phyloP scores from a whole-genome alignment of 805 yeast genomes.

The Barnettozyma siamensis region DNA sequence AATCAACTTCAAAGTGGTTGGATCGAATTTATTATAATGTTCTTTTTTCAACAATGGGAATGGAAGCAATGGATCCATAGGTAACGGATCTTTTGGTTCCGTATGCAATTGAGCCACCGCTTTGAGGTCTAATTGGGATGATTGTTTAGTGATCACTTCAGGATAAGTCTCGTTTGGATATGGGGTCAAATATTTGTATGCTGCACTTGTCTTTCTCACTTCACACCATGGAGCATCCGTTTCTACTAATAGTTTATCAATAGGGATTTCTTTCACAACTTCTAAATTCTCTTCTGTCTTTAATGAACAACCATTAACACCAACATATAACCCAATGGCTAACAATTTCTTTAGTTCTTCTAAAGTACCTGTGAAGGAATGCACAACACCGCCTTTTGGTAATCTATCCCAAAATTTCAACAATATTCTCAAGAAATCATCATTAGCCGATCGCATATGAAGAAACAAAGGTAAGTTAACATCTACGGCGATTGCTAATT shows the following conservation, averaged over 20 bases:
- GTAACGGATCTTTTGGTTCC: conserved; percentile 13
- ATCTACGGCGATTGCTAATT: conserved; percentile 59
- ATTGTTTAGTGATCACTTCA: conserved; percentile 16
- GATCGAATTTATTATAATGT: conserved; percentile 35
- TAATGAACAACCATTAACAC: conserved; percentile 91
- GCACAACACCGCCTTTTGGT: conserved; percentile 70
- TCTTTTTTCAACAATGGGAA: conserved; percentile 64
- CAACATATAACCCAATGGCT: conserved; percentile 58
- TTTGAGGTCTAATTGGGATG: conserved; percentile 11
- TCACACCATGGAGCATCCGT: conserved; percentile 99
- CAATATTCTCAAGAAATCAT: conserved; percentile 65
- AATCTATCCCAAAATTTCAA: conserved; percentile 42
- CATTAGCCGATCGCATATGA: conserved; percentile 83
- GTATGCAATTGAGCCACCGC: conserved; percentile 6
- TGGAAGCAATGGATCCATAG: conserved; percentile 48
- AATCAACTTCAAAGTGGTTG: conserved; percentile 23
- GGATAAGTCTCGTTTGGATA: conserved; percentile 59
- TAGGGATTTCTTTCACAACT: conserved; percentile 64
- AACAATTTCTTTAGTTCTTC: conserved; percentile 58
- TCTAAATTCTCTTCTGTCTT: conserved; percentile 68
- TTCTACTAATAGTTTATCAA: conserved; percentile 69
- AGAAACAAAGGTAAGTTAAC: conserved; percentile 72
- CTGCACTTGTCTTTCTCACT: conserved; percentile 74
- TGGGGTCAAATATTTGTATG: conserved; percentile 49
- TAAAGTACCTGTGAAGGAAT: conserved; percentile 84